Percentiles rank a stretch among this genome's conserved stretches.
These are phyloP conservation scores for Wallacemonas rigidus DNA, from an alignment of 208 protist species.

Conservation along the genomic window DNA sequence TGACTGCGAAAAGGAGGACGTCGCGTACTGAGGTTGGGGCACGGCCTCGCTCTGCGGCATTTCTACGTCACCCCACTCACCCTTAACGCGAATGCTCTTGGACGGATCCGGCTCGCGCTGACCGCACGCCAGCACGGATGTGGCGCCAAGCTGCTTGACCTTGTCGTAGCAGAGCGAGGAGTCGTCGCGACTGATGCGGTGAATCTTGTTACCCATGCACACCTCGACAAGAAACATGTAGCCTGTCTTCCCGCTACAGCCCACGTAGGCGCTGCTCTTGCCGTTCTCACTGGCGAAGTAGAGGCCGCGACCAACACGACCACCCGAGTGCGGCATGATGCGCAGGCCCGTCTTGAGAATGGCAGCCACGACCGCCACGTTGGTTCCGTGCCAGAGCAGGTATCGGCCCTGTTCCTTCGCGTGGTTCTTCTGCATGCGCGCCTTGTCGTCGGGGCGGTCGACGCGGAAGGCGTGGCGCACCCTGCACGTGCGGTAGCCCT, in stretches of 20 bases:
- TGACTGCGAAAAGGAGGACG: conserved; percentile 24
- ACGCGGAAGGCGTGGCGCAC: conserved; percentile 25
- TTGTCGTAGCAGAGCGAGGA: conserved; percentile 20
- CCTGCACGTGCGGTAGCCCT: conserved; percentile 24
- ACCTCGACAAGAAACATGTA: conserved; percentile 33
- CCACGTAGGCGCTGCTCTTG: conserved; percentile 29
- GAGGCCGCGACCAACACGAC: conserved; percentile 25
- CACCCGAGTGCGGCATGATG: conserved; percentile 34
- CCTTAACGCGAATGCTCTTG: conserved; percentile 14
- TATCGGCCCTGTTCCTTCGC: conserved; percentile 21
- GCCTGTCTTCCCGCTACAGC: conserved; percentile 17
- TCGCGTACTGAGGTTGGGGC: conserved; percentile 18
- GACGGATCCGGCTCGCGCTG: conserved; percentile 19
- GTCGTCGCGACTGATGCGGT: conserved; percentile 26
- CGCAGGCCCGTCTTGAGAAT: conserved; percentile 35
- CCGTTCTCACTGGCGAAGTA: conserved; percentile 38
- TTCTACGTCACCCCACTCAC: conserved; percentile 18
- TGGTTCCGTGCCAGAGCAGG: conserved; percentile 33
- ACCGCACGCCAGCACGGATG: conserved; percentile 23
- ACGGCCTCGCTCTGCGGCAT: conserved; percentile 23
- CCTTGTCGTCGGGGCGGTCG: conserved; percentile 29
- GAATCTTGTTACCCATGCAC: conserved; percentile 33
- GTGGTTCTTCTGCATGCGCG: conserved; percentile 23
- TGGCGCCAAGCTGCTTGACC: conserved; percentile 19
- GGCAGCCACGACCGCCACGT: conserved; percentile 27